A percentile compares a stretch with the other conserved stretches of the same genome.
Evolutionary conservation across 75 land plant species (phyloP).

Genomic region (Cupressus sempervirens): DNA sequence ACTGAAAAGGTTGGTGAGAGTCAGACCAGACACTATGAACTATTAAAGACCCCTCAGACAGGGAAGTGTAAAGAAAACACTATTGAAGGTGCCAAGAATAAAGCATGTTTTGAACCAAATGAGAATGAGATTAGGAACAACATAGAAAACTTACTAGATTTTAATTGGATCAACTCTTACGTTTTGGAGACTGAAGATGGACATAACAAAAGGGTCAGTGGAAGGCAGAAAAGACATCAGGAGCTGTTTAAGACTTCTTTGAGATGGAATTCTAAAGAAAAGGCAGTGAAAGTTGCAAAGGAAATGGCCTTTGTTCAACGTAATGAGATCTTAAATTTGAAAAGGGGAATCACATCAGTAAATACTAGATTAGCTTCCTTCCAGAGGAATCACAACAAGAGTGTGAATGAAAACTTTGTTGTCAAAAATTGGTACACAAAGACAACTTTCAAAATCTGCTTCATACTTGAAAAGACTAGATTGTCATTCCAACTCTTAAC

Average conservation of each 20-base stretch:
- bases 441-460: too few relatives aligned
- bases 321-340: constrained; percentile 9
- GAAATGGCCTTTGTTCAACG: constrained; percentile 1
- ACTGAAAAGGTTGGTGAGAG: neutral
- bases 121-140: neutral
- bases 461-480: too few relatives aligned
- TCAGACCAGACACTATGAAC: constrained; percentile 15
- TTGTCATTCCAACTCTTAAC: too few relatives aligned
- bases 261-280: constrained; percentile 5
- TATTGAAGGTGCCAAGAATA: neutral
- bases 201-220: neutral
- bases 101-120: neutral
- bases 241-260: constrained; percentile 10
- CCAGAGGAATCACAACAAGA: neutral
- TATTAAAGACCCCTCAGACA: neutral
- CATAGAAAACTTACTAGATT: neutral
- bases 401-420: neutral
- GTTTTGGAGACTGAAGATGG: neutral
- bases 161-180: neutral
- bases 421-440: neutral
- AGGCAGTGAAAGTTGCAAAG: constrained; percentile 4
- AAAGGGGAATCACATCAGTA: constrained; percentile 6
- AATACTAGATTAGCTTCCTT: neutral
- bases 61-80: constrained; percentile 12
- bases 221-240: constrained; percentile 11